A percentile compares a stretch with the other conserved stretches of the same genome.
These are phyloP conservation scores for Tetrapisispora iriomotensis DNA, from an alignment of 805 yeast species.

Conservation along the genomic window DNA sequence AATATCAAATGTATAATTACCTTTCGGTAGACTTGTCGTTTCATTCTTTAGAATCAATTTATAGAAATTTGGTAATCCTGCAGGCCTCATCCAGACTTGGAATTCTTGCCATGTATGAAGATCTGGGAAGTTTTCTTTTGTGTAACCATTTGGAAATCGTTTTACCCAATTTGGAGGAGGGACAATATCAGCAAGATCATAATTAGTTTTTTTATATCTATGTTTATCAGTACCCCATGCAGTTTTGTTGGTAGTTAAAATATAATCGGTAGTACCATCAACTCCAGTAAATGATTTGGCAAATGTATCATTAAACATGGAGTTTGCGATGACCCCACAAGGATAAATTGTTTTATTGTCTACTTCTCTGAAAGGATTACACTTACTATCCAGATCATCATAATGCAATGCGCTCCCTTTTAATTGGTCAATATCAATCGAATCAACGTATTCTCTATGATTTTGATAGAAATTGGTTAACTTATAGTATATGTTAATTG, in stretches of 20 bases:
- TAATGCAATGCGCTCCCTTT: conserved; percentile 60
- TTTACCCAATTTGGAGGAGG: conserved; percentile 82
- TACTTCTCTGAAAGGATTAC: conserved; percentile 28
- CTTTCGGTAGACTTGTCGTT: conserved; percentile 42
- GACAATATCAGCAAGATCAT: conserved; percentile 48
- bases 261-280: conserved; percentile 28
- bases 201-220: conserved; percentile 54
- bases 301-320: conserved; percentile 69
- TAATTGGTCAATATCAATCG: conserved; percentile 71
- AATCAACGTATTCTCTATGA: conserved; percentile 85
- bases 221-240: conserved; percentile 63
- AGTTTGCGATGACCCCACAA: conserved; percentile 75
- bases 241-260: conserved; percentile 42
- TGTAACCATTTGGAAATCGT: conserved; percentile 64
- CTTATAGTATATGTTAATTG: conserved; percentile 71
- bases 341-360: conserved; percentile 48
- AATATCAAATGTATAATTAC: conserved; percentile 60
- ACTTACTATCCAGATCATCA: conserved; percentile 36
- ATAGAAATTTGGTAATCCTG: conserved; percentile 82
- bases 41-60: conserved; percentile 72
- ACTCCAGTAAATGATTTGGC: conserved; percentile 35
- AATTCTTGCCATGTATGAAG: conserved; percentile 55
- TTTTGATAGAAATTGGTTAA: conserved; percentile 89
- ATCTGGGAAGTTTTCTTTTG: conserved; percentile 58
- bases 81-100: conserved; percentile 87